Evolutionary conservation across 2,329 filamentous ascomycete genomes (phyloP), one percentile per base, ranked within the genome.

Genomic region (Calonectria crousiana): DNA sequence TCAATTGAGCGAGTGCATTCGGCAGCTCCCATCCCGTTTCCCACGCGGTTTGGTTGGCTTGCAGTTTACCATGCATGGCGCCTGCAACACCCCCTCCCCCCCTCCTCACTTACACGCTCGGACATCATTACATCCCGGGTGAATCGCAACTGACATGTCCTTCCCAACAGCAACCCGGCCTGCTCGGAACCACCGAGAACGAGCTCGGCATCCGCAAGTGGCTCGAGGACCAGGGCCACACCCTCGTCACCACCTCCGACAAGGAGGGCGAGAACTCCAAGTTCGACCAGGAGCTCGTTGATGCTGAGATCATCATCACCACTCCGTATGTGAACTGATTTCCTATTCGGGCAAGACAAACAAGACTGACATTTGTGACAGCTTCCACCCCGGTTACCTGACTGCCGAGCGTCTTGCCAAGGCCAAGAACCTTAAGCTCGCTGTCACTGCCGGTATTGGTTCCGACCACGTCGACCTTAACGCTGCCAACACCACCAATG

Each of bases 341-440:
- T 30, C 23, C 34, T 6, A 30, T 36, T 23, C 58, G 34, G 56
- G 44, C 18, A 38, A 28, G 2, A 41, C 32, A 26, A 36, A 9
- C 34, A 26, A 38, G 32, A 26, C 51, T 52, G 41, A 52, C 30
- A 36, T 13, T 13, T 32, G 20, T 28, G n/a, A 30, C 81, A 97
- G 95, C 84, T 98, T 98, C 93, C 96, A 98, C 90, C 96, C 96
- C 69, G 97, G 96, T 78, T 99, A 99, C 90, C 94, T 99, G 74
- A 98, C 95, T 65, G 95, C 95, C 69, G 96, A 98, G 90, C 96
- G 97, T 84, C 93, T 99, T 71, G 95, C 95, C 83, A 98, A 97
- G 90, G 97, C 97, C 80, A 98, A 98, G 94, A 98, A 99, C 73
- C 94, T 99, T 83, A 98, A 98, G 93, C 90, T 99, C 76, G 96